phyloP scores from a whole-genome alignment of 2,329 filamentous ascomycete species.

The Remersonia thermophila region DNA sequence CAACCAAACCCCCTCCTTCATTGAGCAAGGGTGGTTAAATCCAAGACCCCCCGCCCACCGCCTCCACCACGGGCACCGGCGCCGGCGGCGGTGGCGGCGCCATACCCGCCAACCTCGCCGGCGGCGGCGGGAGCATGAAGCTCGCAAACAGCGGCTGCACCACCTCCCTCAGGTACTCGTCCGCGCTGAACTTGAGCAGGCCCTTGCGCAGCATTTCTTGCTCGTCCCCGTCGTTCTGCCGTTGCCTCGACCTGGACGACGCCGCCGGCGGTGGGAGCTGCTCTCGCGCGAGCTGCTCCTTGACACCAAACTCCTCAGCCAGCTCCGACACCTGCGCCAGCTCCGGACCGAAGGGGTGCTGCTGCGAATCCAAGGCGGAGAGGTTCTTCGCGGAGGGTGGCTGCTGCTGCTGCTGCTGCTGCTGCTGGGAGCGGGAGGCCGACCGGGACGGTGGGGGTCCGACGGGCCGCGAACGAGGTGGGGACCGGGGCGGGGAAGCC shows the following conservation, averaged over 20 bases:
- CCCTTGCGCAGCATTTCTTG: slow-evolving; percentile 56
- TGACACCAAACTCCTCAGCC: slow-evolving; percentile 71
- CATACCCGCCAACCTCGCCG: neutral
- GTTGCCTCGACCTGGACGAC: slow-evolving; percentile 44
- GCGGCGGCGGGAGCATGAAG: slow-evolving; percentile 33
- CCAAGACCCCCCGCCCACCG: neutral
- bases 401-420: slow-evolving; percentile 15
- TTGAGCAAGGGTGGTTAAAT: too few species aligned
- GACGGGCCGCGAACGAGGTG: slow-evolving; percentile 6
- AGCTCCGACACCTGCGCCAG: slow-evolving; percentile 86
- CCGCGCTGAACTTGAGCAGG: slow-evolving; percentile 59
- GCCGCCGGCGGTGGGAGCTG: too few species aligned
- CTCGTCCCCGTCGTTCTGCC: slow-evolving; percentile 53
- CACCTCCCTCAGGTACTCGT: slow-evolving; percentile 78
- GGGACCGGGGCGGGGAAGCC: neutral
- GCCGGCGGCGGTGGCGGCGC: neutral
- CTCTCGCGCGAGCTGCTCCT: slow-evolving; percentile 31
- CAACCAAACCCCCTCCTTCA: neutral
- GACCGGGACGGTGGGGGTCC: neutral
- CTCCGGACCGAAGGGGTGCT: slow-evolving; percentile 82
- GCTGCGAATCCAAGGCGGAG: slow-evolving; percentile 27
- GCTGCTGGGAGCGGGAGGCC: slow-evolving; percentile 7
- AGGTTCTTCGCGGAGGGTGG: slow-evolving; percentile 26
- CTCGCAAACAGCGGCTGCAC: slow-evolving; percentile 56
- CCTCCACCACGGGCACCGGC: neutral